Percentiles rank a stretch among this genome's conserved stretches.
Conservation (phyloP, 176 grass and related monocot genomes). For the Typha latifolia region DNA sequence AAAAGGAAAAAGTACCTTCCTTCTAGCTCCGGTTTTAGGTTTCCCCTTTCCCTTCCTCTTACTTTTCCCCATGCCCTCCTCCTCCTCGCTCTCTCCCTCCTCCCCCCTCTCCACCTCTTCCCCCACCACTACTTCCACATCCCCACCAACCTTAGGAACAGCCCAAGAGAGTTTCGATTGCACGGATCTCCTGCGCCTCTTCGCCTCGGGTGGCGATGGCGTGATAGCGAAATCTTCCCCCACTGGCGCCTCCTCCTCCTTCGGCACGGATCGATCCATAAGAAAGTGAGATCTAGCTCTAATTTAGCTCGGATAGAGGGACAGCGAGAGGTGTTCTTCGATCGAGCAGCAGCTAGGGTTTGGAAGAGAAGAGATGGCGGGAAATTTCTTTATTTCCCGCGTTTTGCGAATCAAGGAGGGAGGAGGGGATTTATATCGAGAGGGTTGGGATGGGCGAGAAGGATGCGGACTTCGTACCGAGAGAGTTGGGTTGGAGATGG, state of each 20-base stretch:
- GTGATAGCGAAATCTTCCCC: constrained; percentile 2
- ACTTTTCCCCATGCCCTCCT: constrained; percentile 14
- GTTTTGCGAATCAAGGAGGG: not conserved
- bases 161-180: constrained; percentile 56
- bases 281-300: not conserved
- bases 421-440: too few species aligned
- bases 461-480: too few species aligned
- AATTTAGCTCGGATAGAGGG: not conserved
- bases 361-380: not conserved
- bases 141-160: constrained; percentile 13
- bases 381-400: not conserved
- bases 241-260: not conserved
- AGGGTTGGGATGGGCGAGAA: too few species aligned
- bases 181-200: constrained; percentile 29
- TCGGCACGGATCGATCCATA: not conserved
- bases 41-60: constrained; percentile 19
- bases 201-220: constrained; percentile 27
- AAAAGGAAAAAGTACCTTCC: constrained; percentile 31
- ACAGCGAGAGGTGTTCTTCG: not conserved
- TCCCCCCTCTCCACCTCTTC: constrained; percentile 6
- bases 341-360: not conserved
- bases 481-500: too few species aligned
- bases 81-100: constrained; percentile 15
- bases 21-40: constrained; percentile 2
- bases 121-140: not conserved